Percentiles rank a stretch among this genome's conserved stretches.
phyloP scores from a whole-genome alignment of 2,329 filamentous ascomycete genomes.

The Penicillium fuscoglaucum region DNA sequence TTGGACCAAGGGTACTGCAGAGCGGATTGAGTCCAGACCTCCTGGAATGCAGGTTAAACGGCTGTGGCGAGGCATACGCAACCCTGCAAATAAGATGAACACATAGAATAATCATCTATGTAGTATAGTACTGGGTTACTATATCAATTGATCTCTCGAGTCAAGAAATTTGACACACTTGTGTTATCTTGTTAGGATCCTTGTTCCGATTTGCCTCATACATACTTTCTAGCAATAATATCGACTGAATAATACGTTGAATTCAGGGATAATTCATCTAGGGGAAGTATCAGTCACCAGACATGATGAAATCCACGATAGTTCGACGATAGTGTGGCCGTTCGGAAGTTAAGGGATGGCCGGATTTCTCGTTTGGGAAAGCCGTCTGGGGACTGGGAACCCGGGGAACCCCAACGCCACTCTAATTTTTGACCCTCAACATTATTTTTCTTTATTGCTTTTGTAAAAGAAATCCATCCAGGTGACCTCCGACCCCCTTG shows the following conservation, averaged over 20 bases:
- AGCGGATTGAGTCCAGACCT: slow-evolving; percentile 1
- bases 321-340: not conserved
- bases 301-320: slow-evolving; percentile 3
- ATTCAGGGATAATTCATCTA: not conserved
- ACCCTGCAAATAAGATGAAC: not conserved
- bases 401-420: slow-evolving; percentile 12
- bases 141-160: not conserved
- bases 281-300: not conserved
- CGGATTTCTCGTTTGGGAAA: slow-evolving; percentile 14
- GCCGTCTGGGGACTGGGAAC: slow-evolving; percentile 5
- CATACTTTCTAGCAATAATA: not conserved
- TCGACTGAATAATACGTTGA: not conserved
- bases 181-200: not conserved
- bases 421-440: not conserved
- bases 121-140: not conserved
- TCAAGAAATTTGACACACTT: not conserved
- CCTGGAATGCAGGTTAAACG: slow-evolving; percentile 4
- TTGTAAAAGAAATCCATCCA: not conserved
- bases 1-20: slow-evolving; percentile 1
- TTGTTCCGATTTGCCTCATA: not conserved
- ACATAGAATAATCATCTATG: not conserved
- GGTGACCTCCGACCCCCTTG: not conserved
- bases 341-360: slow-evolving; percentile 1
- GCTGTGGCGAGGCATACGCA: slow-evolving; percentile 4
- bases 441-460: not conserved